Base-by-base conservation (phyloP, 306 rosid genomes). In the Pueraria montana region DNA sequence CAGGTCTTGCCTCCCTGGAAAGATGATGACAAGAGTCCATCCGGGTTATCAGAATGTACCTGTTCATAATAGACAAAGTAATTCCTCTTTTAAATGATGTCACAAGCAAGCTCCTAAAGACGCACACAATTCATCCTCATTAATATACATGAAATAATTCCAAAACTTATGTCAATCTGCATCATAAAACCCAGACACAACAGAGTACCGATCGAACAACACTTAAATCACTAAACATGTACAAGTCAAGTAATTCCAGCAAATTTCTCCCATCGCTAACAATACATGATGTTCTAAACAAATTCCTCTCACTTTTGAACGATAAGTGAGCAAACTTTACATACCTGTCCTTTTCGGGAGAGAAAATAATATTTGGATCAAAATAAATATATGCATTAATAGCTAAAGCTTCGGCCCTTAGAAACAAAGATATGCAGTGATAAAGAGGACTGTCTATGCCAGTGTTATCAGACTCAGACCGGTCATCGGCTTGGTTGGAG, bases 11-110 rank as follows among this genome's bases (percentile, higher is more conserved):
- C 34, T 76, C 91, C 77, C 79, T 65, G 79, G 79, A 96, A 96
- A 76, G 99, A 92, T 79, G 97, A 92, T n/a, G 94, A 83, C 74
- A 96, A 96, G 56, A 96, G 96, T 36, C 98, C 99, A 65, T 96
- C 99, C 11, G 98, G 98, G 73, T 96, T 93, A 89, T 96, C 99
- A 3, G 99, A 84, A 50, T 93, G 98, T 48, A 96, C 98, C 98
- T 95, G 94, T 89, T 62, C 14, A n/a, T n/a, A n/a, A 84, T 27
- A 0, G 80, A 24, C 67, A 45, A 76, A 52, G 83, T 27, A 82
- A 82, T 24, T 74, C 20, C 32, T 36, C 34, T 42, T 53, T 30
- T 48, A 74, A 74, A 75, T 83, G 32, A 27, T 27, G 32, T 27
- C 32, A 27, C 32, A 27, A 27, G 32, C 32, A 27, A 27, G 32